These are phyloP conservation scores for Hibiscus trionum DNA, from an alignment of 345 rosid genomes.

Conservation along the genomic window DNA sequence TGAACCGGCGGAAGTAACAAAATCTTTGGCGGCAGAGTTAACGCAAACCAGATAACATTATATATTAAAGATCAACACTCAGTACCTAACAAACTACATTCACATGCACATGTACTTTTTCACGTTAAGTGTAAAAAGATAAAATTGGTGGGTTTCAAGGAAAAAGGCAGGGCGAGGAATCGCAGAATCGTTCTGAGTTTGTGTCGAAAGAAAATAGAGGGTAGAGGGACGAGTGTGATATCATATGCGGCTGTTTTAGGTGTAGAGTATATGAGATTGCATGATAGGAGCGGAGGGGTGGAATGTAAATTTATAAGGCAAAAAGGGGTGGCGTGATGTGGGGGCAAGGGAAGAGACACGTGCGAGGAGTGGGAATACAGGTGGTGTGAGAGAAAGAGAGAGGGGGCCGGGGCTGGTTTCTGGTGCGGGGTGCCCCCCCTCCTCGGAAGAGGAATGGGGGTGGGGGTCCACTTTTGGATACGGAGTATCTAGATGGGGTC, in stretches of 20 bases:
- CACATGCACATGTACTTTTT: too few relatives aligned
- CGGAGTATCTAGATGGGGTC: constrained; percentile 74
- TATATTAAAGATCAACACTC: too few relatives aligned
- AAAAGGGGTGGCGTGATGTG: constrained; percentile 6
- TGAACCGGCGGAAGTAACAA: too few relatives aligned
- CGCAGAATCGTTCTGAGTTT: too few relatives aligned
- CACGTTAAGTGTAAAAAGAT: too few relatives aligned
- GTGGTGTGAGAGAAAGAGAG: constrained; percentile 25
- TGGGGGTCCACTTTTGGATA: constrained; percentile 37
- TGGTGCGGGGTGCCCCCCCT: neutral
- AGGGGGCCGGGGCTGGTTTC: neutral
- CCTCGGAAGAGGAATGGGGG: neutral
- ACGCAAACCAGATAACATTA: too few relatives aligned
- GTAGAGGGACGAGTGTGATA: too few relatives aligned
- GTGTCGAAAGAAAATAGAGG: too few relatives aligned
- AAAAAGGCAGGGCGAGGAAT: too few relatives aligned
- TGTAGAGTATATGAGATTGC: constrained; percentile 25
- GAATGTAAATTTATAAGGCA: constrained; percentile 52
- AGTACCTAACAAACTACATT: too few relatives aligned
- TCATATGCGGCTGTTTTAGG: neutral
- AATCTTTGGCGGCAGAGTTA: too few relatives aligned
- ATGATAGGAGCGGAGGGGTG: constrained; percentile 12
- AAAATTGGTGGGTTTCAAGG: too few relatives aligned
- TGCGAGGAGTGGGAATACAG: constrained; percentile 41
- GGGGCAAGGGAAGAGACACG: constrained; percentile 21